Conservation (phyloP, 2,329 filamentous ascomycete genomes). For the Phialophora verrucosa region DNA sequence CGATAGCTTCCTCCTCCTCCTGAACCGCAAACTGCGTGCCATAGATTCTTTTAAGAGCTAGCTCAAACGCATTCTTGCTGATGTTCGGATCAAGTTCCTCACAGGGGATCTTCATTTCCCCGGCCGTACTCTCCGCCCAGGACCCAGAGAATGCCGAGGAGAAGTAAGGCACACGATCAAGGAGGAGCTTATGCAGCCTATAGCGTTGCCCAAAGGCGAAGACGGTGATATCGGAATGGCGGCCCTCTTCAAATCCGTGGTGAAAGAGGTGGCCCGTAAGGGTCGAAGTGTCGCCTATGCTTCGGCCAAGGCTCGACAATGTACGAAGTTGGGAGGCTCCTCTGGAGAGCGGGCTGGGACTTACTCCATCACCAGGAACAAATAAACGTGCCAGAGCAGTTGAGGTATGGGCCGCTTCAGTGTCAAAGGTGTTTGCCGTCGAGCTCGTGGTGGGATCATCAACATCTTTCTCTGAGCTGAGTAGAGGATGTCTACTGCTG, state of each 20-base stretch:
- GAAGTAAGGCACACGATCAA: constrained; percentile 64
- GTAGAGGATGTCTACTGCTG: constrained; percentile 35
- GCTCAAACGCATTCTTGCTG: constrained; percentile 59
- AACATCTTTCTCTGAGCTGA: constrained; percentile 44
- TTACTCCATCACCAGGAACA: constrained; percentile 35
- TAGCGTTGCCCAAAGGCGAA: constrained; percentile 60
- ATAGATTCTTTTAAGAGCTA: constrained; percentile 61
- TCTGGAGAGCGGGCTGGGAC: constrained; percentile 39
- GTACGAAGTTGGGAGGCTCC: constrained; percentile 41
- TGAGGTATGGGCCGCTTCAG: constrained; percentile 38
- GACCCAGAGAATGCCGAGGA: constrained; percentile 59
- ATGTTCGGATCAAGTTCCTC: constrained; percentile 62
- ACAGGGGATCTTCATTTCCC: constrained; percentile 59
- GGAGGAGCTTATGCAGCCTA: constrained; percentile 59
- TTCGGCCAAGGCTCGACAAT: constrained; percentile 36
- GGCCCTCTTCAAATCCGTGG: constrained; percentile 57
- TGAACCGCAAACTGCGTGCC: constrained; percentile 56
- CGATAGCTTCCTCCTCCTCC: constrained; percentile 59
- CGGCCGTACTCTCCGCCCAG: constrained; percentile 61
- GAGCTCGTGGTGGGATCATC: constrained; percentile 41
- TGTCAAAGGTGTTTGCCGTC: constrained; percentile 29
- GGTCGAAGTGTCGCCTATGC: constrained; percentile 46
- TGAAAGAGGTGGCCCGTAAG: constrained; percentile 60
- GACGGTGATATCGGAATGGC: constrained; percentile 61
- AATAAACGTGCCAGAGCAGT: constrained; percentile 43